phyloP scores from a whole-genome alignment of 805 yeast genomes.

The Starmerella sp. region DNA sequence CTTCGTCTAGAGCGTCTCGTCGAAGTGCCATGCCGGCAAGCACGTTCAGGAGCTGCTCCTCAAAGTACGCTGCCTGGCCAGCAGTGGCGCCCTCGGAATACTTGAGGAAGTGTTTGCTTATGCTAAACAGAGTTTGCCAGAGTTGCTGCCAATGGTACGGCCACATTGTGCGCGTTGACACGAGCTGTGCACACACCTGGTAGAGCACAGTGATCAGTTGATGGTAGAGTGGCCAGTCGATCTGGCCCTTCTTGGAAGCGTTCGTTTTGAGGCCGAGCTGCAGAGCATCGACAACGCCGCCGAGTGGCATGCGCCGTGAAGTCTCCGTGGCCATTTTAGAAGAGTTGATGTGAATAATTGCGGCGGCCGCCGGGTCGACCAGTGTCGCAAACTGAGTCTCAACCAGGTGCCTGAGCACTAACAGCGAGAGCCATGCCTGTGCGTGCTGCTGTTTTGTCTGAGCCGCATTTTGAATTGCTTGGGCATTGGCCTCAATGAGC shows the following conservation, averaged over 20 bases:
- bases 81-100: constrained; percentile 1
- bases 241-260: constrained; percentile 16
- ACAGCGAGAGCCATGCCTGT: constrained; percentile 27
- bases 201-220: constrained; percentile 22
- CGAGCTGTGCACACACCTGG: constrained; percentile 21
- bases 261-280: constrained; percentile 28
- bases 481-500: constrained; percentile 27
- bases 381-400: constrained; percentile 20
- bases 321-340: constrained; percentile 18
- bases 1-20: constrained; percentile 27
- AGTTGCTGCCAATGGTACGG: constrained; percentile 32
- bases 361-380: constrained; percentile 7
- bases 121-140: constrained; percentile 28
- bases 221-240: constrained; percentile 26
- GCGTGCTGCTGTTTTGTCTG: constrained; percentile 20
- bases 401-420: constrained; percentile 27
- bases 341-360: constrained; percentile 15
- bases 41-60: constrained; percentile 17
- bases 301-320: constrained; percentile 24
- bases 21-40: constrained; percentile 27
- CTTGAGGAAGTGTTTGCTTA: constrained; percentile 24
- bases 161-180: constrained; percentile 11
- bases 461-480: constrained; percentile 26
- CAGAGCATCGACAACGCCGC: constrained; percentile 29
- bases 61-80: neutral